phyloP scores from a whole-genome alignment of 495 filamentous ascomycete genomes.

The Amniculicola lignicola region DNA sequence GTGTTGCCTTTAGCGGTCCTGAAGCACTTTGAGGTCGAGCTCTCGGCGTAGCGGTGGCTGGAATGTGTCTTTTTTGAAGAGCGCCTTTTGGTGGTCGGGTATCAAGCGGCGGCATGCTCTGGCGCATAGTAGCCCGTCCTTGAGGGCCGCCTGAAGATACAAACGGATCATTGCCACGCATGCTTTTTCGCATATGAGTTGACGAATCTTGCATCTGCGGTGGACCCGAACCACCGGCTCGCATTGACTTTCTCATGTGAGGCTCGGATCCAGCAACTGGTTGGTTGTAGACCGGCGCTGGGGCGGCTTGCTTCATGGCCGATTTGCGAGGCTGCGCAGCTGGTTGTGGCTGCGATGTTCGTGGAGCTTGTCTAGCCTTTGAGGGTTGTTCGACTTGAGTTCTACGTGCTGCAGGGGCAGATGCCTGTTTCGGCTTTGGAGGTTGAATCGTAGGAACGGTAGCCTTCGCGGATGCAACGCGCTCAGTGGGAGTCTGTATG shows the following conservation, averaged over 20 bases:
- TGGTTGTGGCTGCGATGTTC: neutral
- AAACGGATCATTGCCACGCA: conserved; percentile 41
- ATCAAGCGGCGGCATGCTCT: conserved; percentile 21
- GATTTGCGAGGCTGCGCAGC: conserved; percentile 31
- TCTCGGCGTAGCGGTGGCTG: conserved; percentile 19
- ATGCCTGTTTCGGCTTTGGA: neutral
- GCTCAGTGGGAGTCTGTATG: neutral
- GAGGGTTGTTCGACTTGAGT: neutral
- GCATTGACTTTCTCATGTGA: conserved; percentile 31
- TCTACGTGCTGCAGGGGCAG: neutral
- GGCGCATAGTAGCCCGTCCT: conserved; percentile 27
- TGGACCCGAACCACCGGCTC: neutral
- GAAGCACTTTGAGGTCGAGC: conserved; percentile 22
- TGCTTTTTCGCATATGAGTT: conserved; percentile 41
- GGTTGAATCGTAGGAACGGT: neutral
- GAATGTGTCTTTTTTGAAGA: conserved; percentile 41
- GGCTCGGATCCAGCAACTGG: conserved; percentile 19
- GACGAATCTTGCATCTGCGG: conserved; percentile 22
- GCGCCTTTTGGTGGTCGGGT: conserved; percentile 35
- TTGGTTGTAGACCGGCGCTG: conserved; percentile 1
- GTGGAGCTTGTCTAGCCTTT: neutral
- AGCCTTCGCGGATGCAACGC: neutral
- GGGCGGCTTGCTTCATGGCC: conserved; percentile 34
- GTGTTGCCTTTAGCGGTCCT: conserved; percentile 16
- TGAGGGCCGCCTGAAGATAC: conserved; percentile 43